Base-by-base conservation (phyloP, 2,329 filamentous ascomycete genomes). In the Aureobasidium sp. region DNA sequence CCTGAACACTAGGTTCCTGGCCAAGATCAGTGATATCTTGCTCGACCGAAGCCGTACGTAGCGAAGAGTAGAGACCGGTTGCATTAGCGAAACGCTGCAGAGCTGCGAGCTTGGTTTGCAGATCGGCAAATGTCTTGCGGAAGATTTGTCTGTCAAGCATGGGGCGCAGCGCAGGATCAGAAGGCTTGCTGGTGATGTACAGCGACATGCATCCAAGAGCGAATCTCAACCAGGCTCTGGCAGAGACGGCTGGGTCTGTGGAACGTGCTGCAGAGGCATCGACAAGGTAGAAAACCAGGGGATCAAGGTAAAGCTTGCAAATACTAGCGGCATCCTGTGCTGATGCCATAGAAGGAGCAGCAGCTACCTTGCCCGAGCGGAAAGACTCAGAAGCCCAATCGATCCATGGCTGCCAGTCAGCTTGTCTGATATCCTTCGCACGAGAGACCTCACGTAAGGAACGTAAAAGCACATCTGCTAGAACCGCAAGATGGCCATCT, bases 121-220 rank as follows among this genome's bases (percentile, higher is more conserved):
- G 73, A 10, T 79, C 75, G 3, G 70, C 65, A 49, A 82, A 80
- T 40, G 88, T 78, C 60, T 84, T 77, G 19, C 76, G 70, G 68
- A 87, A 80, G 23, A 83, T 75, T 58, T 80, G 73, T 21, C 84
- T 81, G 66, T 90, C 86, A 19, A 96, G 81, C 57, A 78, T 77
- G 7, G 81, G 74, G 53, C 76, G 77, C 35, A 85, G 70, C 1
- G 84, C 84, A 1, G 94, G 94, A 71, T 99, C 94, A 67, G 93
- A 94, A 3, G 88, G 82, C 65, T 87, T 86, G 71, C 95, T 87
- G 0, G 95, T 92, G 2, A 97, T 85, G 69, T 93, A 96, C 2
- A 96, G 79, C 63, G 83, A 82, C 50, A 97, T 78, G 40, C 87
- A 83, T 17, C 86, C 86, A 21, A 92, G 74, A 1, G 89, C 87